Conservation (phyloP, 225 moss, liverwort and hornwort genomes). For the Anthoceros angustus region DNA sequence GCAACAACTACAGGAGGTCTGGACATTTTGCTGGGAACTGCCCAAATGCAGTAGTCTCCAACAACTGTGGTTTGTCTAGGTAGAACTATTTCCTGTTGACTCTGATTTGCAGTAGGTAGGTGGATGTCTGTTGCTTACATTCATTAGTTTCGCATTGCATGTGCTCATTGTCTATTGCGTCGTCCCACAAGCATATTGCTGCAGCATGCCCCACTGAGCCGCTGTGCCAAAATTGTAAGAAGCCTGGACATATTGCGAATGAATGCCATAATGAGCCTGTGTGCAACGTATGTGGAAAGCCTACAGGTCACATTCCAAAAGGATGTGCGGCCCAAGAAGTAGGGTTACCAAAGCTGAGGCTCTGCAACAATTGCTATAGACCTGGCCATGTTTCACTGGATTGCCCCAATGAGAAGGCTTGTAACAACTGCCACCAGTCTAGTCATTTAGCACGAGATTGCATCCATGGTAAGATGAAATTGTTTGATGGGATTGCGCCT, state of each 20-base stretch:
- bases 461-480: background rate
- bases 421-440: slow-evolving; percentile 39
- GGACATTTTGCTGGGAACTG: slow-evolving; percentile 41
- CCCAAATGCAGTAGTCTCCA: slow-evolving; percentile 41
- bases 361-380: slow-evolving; percentile 43
- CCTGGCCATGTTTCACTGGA: slow-evolving; percentile 45
- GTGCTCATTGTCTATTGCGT: background rate
- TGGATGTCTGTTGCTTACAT: too few relatives aligned
- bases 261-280: slow-evolving; percentile 47
- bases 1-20: slow-evolving; percentile 43
- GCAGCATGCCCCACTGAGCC: slow-evolving; percentile 39
- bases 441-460: slow-evolving; percentile 40
- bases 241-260: slow-evolving; percentile 40
- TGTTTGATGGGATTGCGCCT: background rate
- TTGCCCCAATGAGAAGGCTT: slow-evolving; percentile 42
- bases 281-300: slow-evolving; percentile 45
- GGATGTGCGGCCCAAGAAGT: slow-evolving; percentile 44
- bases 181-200: slow-evolving; percentile 30
- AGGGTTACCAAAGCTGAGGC: slow-evolving; percentile 33
- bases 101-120: too few relatives aligned
- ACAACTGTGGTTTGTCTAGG: slow-evolving; percentile 43
- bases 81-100: background rate
- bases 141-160: too few relatives aligned
- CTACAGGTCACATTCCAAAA: slow-evolving; percentile 39
- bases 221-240: slow-evolving; percentile 40